Evolutionary conservation across 2,329 filamentous ascomycete species (phyloP), one percentile per base, ranked within the genome.

Genomic region (Apiospora sp.): DNA sequence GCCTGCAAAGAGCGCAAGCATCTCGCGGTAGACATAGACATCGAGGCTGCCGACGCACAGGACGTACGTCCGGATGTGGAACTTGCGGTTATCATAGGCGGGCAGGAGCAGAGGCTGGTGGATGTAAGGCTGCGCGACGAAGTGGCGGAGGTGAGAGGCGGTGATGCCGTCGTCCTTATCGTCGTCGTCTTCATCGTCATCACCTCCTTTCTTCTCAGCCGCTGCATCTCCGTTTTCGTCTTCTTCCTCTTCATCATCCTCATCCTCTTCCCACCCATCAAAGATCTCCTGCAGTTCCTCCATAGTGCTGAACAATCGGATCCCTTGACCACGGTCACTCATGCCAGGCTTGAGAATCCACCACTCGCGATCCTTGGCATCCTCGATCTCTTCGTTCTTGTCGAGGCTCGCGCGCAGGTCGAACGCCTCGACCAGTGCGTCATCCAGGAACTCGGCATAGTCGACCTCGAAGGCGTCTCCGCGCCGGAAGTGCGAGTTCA

Each of bases 281-380:
- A 98, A 99, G 71, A 99, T 96, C 19, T 81, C 87, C 74, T 93
- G 92, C n/a, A 99, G 85, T 79, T 97, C 92, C 72, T 92, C 91
- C 85, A 96, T 93, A 2, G 91, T 94, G 77, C 91, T 93, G 82
- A 99, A 99, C 0, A 99, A 85, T 51, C 94, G 86, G 72, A 99
- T 98, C 0, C 96, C 96, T 81, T 98, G 95, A 0, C 96, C 96
- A 34, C 96, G 90, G 80, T 99, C 96, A 81, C 94, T 98, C 96
- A 99, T 98, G 12, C 96, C 93, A 0, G 96, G 96, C 83, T 99
- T 99, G 73, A 99, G 83, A 76, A 99, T 98, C 96, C 96, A 99
- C 96, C 96, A 99, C 80, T 97, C 91, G 73, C 88, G 87, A 58
- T 88, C 84, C 43, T 82, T 76, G 72, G 73, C 30, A 14, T 67